Conservation (phyloP, 257 asterid genomes). For the Marsdenia floribunda region DNA sequence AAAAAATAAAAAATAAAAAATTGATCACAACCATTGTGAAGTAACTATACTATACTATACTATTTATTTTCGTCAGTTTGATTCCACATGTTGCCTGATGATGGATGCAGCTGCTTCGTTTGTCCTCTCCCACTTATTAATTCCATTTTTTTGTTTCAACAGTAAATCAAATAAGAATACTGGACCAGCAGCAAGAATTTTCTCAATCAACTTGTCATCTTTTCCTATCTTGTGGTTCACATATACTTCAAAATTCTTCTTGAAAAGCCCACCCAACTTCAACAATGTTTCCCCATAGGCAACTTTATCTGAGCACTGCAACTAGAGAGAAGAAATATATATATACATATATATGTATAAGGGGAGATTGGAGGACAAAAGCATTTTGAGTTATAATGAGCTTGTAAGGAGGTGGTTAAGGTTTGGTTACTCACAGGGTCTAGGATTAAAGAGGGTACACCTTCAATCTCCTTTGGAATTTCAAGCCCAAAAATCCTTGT, state of each 20-base stretch:
- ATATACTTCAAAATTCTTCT: conserved; percentile 64
- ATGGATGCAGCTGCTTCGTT: neutral
- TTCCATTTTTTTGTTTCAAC: neutral
- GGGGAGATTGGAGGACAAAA: neutral
- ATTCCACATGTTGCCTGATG: neutral
- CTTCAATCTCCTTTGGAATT: conserved; percentile 66
- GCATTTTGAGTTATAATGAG: too few species aligned
- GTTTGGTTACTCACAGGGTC: conserved; percentile 46
- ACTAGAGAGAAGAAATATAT: neutral
- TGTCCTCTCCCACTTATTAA: neutral
- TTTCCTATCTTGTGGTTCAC: conserved; percentile 55
- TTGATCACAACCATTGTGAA: too few species aligned
- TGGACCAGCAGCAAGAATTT: conserved; percentile 80
- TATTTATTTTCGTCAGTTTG: neutral
- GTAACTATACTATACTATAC: neutral
- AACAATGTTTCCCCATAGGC: conserved; percentile 55
- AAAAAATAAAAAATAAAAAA: too few species aligned
- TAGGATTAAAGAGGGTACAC: conserved; percentile 72
- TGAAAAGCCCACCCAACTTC: conserved; percentile 69
- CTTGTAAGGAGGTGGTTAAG: neutral
- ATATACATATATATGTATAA: too few species aligned
- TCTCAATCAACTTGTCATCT: conserved; percentile 46
- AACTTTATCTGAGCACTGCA: conserved; percentile 65
- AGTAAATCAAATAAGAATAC: conserved; percentile 33
- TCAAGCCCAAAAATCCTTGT: conserved; percentile 76